Conservation (phyloP, 495 filamentous ascomycete species). For the Thermochaetoides thermophila region DNA sequence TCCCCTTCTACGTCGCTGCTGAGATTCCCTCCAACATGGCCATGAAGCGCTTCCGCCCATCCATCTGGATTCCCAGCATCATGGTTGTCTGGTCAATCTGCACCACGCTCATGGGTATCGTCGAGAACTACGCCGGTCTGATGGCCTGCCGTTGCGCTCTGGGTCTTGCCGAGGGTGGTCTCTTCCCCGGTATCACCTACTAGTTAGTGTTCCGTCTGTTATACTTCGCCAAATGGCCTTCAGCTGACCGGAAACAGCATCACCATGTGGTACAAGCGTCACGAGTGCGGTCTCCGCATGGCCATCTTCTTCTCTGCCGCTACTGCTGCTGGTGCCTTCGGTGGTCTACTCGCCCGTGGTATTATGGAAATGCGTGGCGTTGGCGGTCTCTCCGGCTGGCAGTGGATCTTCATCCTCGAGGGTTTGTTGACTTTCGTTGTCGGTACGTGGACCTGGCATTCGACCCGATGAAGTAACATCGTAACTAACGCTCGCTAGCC, state of each 20-base stretch:
- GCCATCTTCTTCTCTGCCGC: slow-evolving; percentile 80
- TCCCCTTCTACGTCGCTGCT: slow-evolving; percentile 65
- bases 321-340: slow-evolving; percentile 63
- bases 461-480: too few relatives aligned
- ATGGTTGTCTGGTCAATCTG: slow-evolving; percentile 46
- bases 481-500: slow-evolving; percentile 20
- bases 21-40: slow-evolving; percentile 63
- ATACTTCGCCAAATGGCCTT: neutral
- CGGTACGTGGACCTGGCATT: slow-evolving; percentile 28
- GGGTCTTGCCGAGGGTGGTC: slow-evolving; percentile 63
- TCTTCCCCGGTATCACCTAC: slow-evolving; percentile 70
- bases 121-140: slow-evolving; percentile 54
- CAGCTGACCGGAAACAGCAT: slow-evolving; percentile 25
- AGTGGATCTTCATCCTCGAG: slow-evolving; percentile 65
- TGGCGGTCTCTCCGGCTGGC: slow-evolving; percentile 51
- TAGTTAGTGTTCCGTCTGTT: slow-evolving; percentile 15
- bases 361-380: slow-evolving; percentile 52
- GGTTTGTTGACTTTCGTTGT: slow-evolving; percentile 53
- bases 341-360: slow-evolving; percentile 56
- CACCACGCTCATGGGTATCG: slow-evolving; percentile 53
- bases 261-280: slow-evolving; percentile 54
- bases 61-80: slow-evolving; percentile 41
- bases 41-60: slow-evolving; percentile 50
- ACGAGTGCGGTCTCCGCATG: slow-evolving; percentile 48
- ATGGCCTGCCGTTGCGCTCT: slow-evolving; percentile 59